Conservation (phyloP, 2,329 filamentous ascomycete genomes). For the Fusarium keratoplasticum region DNA sequence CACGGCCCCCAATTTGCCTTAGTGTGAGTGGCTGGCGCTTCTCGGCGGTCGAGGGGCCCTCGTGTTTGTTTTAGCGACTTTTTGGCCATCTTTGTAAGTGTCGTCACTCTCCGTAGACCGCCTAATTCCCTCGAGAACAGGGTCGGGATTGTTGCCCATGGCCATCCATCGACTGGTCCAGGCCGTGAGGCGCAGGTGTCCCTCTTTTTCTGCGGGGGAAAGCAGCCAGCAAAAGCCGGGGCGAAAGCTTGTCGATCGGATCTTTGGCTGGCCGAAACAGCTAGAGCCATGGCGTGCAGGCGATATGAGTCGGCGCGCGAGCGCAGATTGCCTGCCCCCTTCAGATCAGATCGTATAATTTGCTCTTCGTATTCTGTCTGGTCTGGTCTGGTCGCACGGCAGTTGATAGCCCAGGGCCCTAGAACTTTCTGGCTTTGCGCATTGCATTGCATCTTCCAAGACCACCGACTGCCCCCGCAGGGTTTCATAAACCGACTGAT, state of each 20-base stretch:
- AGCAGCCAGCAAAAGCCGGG: slow-evolving; percentile 22
- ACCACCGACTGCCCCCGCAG: background rate
- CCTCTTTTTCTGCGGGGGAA: slow-evolving; percentile 26
- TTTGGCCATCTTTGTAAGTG: background rate
- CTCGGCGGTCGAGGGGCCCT: slow-evolving; percentile 16
- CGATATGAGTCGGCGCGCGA: background rate
- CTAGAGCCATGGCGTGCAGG: slow-evolving; percentile 16
- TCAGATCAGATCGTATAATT: slow-evolving; percentile 26
- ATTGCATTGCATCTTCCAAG: background rate
- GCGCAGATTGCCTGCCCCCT: slow-evolving; percentile 4
- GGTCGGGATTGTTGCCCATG: background rate
- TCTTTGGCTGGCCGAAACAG: slow-evolving; percentile 27
- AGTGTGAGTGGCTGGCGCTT: slow-evolving; percentile 37
- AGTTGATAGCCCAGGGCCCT: background rate
- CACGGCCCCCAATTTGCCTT: slow-evolving; percentile 38
- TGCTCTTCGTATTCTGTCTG: slow-evolving; percentile 33
- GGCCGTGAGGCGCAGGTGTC: background rate
- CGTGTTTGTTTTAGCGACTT: slow-evolving; percentile 33
- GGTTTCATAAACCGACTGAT: background rate
- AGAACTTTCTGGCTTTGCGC: slow-evolving; percentile 11
- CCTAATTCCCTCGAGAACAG: slow-evolving; percentile 1
- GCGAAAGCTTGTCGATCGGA: slow-evolving; percentile 36
- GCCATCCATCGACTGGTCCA: slow-evolving; percentile 8
- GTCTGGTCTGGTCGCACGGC: slow-evolving; percentile 13
- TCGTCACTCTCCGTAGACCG: slow-evolving; percentile 18